These are phyloP conservation scores for Talaromyces pinophilus DNA, from an alignment of 2,329 filamentous ascomycete genomes.

Conservation along the genomic window DNA sequence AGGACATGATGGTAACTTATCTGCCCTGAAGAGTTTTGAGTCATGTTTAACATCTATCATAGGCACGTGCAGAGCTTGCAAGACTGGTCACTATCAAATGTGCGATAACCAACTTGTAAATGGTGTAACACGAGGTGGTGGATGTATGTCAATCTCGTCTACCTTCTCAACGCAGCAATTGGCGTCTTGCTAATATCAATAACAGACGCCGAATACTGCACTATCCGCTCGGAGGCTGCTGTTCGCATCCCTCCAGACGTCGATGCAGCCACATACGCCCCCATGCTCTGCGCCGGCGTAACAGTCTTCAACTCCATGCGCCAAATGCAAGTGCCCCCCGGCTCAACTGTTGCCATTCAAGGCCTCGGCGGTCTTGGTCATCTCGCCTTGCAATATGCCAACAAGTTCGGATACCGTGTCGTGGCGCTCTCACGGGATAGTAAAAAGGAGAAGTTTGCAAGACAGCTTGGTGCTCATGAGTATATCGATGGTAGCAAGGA, in stretches of 20 bases:
- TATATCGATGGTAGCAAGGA: constrained; percentile 58
- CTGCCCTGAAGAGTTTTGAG: neutral
- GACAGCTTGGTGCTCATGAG: constrained; percentile 59
- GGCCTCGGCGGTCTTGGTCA: constrained; percentile 71
- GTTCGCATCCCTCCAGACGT: constrained; percentile 52
- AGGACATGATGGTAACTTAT: constrained; percentile 43
- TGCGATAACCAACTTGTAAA: constrained; percentile 66
- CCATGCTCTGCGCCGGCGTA: constrained; percentile 42
- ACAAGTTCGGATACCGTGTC: constrained; percentile 66
- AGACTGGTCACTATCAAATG: constrained; percentile 65
- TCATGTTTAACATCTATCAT: neutral
- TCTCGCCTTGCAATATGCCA: constrained; percentile 68
- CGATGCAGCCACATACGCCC: constrained; percentile 47
- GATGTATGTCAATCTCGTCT: constrained; percentile 49
- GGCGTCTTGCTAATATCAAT: neutral
- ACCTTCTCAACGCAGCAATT: neutral
- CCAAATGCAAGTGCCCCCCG: constrained; percentile 59
- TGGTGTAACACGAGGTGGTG: constrained; percentile 66
- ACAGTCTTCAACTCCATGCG: constrained; percentile 60
- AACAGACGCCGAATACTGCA: constrained; percentile 43
- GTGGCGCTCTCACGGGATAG: constrained; percentile 35
- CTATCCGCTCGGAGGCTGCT: constrained; percentile 41
- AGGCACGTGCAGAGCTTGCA: constrained; percentile 65
- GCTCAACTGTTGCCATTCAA: constrained; percentile 68
- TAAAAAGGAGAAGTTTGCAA: constrained; percentile 32